These are phyloP conservation scores for Tephrocybe sp. DNA, from an alignment of 768 basidiomycete species.

Conservation along the genomic window DNA sequence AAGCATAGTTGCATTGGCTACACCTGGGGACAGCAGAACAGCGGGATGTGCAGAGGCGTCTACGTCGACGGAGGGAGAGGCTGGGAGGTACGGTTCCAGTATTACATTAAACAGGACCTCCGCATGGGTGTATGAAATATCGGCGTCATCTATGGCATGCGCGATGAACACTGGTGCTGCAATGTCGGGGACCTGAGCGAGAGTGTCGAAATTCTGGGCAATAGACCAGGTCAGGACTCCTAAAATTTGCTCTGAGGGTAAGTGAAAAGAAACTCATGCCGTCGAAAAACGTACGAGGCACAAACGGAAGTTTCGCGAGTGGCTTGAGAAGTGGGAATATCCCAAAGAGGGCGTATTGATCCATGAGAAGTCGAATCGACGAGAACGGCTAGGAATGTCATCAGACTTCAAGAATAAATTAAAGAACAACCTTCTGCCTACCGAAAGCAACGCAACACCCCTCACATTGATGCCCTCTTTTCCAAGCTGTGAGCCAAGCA, in stretches of 20 bases:
- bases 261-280: not conserved
- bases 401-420: not conserved
- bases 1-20: conserved; percentile 23
- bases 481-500: conserved; percentile 45
- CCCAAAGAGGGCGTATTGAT: conserved; percentile 64
- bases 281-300: conserved; percentile 49
- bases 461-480: conserved; percentile 37
- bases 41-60: conserved; percentile 22
- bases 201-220: conserved; percentile 59
- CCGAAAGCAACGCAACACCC: conserved; percentile 49
- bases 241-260: conserved; percentile 18
- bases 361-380: conserved; percentile 54
- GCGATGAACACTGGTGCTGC: conserved; percentile 67
- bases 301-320: conserved; percentile 57
- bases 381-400: conserved; percentile 42
- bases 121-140: conserved; percentile 73
- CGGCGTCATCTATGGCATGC: conserved; percentile 72
- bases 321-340: conserved; percentile 72
- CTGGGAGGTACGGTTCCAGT: conserved; percentile 54
- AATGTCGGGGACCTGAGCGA: conserved; percentile 55
- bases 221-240: conserved; percentile 54
- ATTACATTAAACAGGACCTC: conserved; percentile 65
- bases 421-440: conserved; percentile 16
- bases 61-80: not conserved
- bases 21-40: conserved; percentile 22